A percentile compares a stretch with the other conserved stretches of the same genome.
phyloP scores from a whole-genome alignment of 2,329 filamentous ascomycete species.

The Colletotrichum brevisporum region DNA sequence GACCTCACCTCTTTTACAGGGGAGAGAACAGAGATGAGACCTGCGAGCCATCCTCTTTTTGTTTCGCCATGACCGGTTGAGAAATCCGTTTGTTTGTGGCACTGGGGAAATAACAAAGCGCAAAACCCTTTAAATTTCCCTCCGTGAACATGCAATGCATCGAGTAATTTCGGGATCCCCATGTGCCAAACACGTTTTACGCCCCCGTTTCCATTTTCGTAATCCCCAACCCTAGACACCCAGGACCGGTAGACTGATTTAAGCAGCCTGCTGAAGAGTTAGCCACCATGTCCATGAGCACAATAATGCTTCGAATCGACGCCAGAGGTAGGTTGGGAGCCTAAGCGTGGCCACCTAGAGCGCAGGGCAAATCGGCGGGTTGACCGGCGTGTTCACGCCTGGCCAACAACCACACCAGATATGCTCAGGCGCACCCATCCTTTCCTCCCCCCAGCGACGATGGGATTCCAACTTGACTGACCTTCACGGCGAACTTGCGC shows the following conservation, averaged over 20 bases:
- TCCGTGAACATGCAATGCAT: constrained; percentile 42
- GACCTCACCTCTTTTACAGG: constrained; percentile 27
- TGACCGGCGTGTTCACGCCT: no score
- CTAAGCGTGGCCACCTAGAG: no score
- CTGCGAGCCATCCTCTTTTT: constrained; percentile 36
- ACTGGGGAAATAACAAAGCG: constrained; percentile 39
- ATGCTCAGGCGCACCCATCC: no score
- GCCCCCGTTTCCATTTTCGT: constrained; percentile 41
- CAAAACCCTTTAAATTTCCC: constrained; percentile 41
- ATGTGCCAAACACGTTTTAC: constrained; percentile 42
- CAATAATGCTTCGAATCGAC: no score
- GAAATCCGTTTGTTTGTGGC: constrained; percentile 42
- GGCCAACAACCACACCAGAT: no score
- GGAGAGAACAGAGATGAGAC: constrained; percentile 25
- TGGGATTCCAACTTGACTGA: constrained; percentile 54
- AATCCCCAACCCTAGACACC: constrained; percentile 41
- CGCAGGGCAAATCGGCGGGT: no score
- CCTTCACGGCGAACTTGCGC: constrained; percentile 99
- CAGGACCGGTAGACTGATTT: constrained; percentile 37
- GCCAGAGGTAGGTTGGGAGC: neutral
- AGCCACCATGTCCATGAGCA: neutral
- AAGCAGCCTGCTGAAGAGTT: constrained; percentile 31
- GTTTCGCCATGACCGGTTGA: constrained; percentile 39
- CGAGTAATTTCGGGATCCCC: constrained; percentile 41
- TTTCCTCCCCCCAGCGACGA: no score